Evolutionary conservation across 345 rosid species (phyloP).

Genomic region (Eucalyptus regnans): DNA sequence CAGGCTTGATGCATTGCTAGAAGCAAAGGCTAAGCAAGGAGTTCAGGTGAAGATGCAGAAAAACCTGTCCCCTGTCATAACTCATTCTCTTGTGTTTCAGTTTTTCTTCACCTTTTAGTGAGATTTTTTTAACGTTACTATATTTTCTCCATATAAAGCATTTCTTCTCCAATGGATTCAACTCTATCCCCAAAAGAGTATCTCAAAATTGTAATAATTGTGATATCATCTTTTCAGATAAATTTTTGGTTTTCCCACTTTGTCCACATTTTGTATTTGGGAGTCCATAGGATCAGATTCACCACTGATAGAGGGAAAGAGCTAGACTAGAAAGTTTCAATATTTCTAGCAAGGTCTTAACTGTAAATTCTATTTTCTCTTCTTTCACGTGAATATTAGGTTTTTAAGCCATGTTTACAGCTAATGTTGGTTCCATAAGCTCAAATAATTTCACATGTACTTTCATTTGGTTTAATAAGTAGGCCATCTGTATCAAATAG

Average conservation of each 20-base stretch:
- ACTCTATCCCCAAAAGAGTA: neutral
- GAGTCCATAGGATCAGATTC: neutral
- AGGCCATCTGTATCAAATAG: neutral
- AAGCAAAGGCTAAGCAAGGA: constrained; percentile 83
- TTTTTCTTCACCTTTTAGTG: neutral
- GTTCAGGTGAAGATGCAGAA: constrained; percentile 43
- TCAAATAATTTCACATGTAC: neutral
- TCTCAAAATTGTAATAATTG: neutral
- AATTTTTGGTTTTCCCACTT: neutral
- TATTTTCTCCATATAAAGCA: neutral
- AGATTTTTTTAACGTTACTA: neutral
- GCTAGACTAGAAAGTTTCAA: neutral
- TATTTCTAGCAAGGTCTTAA: neutral
- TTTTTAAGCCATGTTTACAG: neutral
- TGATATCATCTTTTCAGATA: neutral
- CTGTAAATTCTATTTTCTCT: neutral
- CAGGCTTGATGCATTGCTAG: constrained; percentile 68
- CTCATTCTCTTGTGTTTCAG: neutral
- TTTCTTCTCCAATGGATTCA: neutral
- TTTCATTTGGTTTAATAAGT: neutral
- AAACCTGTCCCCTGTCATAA: neutral
- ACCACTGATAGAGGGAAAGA: neutral
- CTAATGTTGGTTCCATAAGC: neutral
- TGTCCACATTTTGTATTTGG: neutral
- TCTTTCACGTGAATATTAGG: neutral